Evolutionary conservation across 768 basidiomycete genomes (phyloP).

Genomic region (Lactarius vividus): DNA sequence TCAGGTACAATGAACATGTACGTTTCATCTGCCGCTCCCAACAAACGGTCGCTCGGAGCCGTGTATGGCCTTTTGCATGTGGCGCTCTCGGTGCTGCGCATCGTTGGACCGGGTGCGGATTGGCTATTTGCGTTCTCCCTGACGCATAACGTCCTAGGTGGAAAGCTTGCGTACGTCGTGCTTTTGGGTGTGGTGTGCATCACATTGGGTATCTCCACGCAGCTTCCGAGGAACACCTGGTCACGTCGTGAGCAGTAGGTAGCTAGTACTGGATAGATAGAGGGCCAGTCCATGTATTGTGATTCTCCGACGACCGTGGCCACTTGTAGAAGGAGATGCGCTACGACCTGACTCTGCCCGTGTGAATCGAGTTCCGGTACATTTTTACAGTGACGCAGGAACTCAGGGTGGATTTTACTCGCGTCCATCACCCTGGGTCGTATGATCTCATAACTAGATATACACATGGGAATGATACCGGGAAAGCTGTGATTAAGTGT

Average conservation of each 20-base stretch:
- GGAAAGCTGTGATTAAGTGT: too few species aligned
- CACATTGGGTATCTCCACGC: background rate
- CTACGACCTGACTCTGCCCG: background rate
- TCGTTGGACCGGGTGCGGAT: slow-evolving; percentile 53
- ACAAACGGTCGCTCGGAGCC: slow-evolving; percentile 59
- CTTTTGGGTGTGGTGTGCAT: background rate
- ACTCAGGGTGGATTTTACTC: too few species aligned
- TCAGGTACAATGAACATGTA: slow-evolving; percentile 69
- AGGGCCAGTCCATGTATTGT: too few species aligned
- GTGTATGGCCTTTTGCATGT: slow-evolving; percentile 54
- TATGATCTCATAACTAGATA: too few species aligned
- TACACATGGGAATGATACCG: too few species aligned
- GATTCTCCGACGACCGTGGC: background rate
- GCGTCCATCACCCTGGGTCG: too few species aligned
- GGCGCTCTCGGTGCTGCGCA: slow-evolving; percentile 37
- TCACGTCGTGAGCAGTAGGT: background rate
- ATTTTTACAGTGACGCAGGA: too few species aligned
- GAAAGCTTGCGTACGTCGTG: background rate
- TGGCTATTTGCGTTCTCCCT: slow-evolving; percentile 67
- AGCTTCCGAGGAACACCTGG: slow-evolving; percentile 1
- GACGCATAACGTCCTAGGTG: slow-evolving; percentile 28
- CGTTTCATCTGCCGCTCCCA: slow-evolving; percentile 61
- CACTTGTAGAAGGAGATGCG: background rate
- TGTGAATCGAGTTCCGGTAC: background rate
- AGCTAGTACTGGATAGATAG: too few species aligned